These are phyloP conservation scores for Haberlea rhodopensis DNA, from an alignment of 257 asterid species.

Conservation along the genomic window DNA sequence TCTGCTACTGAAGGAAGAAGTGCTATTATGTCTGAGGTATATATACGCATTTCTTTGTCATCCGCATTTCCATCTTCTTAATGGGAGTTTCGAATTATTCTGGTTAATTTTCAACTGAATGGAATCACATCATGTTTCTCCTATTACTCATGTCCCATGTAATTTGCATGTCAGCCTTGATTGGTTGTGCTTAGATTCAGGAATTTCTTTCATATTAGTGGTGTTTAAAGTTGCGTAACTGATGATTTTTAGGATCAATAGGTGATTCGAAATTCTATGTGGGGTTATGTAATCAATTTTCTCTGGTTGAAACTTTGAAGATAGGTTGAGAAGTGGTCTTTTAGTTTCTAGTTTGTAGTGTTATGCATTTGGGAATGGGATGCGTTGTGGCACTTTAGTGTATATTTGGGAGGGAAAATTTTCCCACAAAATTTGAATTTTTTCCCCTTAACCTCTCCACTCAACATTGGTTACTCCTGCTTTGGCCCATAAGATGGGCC, in stretches of 20 bases:
- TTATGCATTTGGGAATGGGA: constrained; percentile 1
- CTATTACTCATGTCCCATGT: constrained; percentile 4
- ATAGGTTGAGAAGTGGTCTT: not conserved
- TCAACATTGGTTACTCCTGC: not conserved
- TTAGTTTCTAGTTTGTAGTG: not conserved
- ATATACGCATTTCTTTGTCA: constrained; percentile 3
- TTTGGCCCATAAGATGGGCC: not conserved
- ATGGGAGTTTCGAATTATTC: not conserved
- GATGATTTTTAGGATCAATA: not conserved
- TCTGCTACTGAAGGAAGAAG: constrained; percentile 75
- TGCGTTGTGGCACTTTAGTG: not conserved
- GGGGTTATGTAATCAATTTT: not conserved
- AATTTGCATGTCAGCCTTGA: constrained; percentile 5
- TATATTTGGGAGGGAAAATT: no score
- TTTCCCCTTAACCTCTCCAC: not conserved
- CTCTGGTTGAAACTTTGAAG: not conserved
- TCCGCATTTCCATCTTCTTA: constrained; percentile 1
- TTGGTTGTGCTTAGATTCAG: constrained; percentile 5
- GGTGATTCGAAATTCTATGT: not conserved
- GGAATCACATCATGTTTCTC: not conserved
- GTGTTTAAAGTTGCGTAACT: not conserved
- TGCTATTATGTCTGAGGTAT: constrained; percentile 82
- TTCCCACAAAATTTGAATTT: no score
- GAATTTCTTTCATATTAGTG: not conserved
- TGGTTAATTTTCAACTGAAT: not conserved